phyloP scores from a whole-genome alignment of 257 asterid genomes.

The Solanum tarapatanum region DNA sequence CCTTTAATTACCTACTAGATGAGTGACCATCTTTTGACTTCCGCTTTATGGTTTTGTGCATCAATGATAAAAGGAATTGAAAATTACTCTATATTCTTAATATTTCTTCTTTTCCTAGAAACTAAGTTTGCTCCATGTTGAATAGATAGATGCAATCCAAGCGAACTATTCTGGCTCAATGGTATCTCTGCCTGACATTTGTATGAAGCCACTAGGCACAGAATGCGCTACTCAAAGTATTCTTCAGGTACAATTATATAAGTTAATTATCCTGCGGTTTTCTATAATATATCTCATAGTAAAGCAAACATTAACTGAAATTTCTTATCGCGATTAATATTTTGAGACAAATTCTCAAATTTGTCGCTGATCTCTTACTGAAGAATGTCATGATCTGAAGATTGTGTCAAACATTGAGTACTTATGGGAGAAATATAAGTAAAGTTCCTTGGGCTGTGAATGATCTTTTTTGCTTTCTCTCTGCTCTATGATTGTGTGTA shows the following conservation, averaged over 20 bases:
- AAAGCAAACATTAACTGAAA: background rate
- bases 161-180: constrained; percentile 74
- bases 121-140: constrained; percentile 16
- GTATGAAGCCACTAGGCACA: constrained; percentile 96
- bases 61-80: background rate
- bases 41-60: background rate
- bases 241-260: constrained; percentile 59
- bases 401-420: background rate
- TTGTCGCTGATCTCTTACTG: background rate
- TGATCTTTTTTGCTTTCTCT: background rate
- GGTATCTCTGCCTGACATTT: constrained; percentile 85
- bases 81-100: background rate
- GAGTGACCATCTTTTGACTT: background rate
- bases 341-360: background rate
- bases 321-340: background rate
- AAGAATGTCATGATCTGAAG: background rate
- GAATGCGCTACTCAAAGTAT: constrained; percentile 98
- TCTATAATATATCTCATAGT: background rate
- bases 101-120: background rate
- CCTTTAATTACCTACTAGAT: background rate
- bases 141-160: constrained; percentile 80
- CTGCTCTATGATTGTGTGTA: background rate
- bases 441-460: background rate
- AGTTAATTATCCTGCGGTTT: background rate
- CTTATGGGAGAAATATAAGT: background rate